A percentile compares a stretch with the other conserved stretches of the same genome.
These are phyloP conservation scores for Aquanectria penicillioides DNA, from an alignment of 2,329 filamentous ascomycete species.

Conservation along the genomic window DNA sequence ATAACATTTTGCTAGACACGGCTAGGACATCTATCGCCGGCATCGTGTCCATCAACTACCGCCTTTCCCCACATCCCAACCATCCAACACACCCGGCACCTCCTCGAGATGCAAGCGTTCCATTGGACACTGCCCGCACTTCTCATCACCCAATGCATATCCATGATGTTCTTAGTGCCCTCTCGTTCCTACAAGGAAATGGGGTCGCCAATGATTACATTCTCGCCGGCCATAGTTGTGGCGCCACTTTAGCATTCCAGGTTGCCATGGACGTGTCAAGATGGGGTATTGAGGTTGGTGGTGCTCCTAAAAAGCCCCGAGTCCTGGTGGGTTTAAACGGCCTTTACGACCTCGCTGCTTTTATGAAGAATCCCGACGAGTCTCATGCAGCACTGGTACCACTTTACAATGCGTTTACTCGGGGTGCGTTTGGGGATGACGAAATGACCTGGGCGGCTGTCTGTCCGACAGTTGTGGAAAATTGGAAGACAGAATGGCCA, in stretches of 20 bases:
- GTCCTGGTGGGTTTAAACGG: neutral
- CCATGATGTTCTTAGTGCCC: neutral
- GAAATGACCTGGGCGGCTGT: neutral
- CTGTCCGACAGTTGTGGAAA: neutral
- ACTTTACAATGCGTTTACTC: neutral
- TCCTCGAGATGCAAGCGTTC: neutral
- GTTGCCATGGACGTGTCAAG: neutral
- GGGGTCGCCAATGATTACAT: neutral
- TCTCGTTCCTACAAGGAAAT: neutral
- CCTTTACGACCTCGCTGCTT: neutral
- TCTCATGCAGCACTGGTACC: neutral
- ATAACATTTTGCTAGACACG: neutral
- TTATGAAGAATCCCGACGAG: neutral
- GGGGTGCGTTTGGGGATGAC: neutral
- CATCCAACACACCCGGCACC: slow-evolving; percentile 41
- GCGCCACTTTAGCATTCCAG: slow-evolving; percentile 7
- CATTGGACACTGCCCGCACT: neutral
- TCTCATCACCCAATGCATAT: neutral
- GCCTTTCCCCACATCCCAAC: slow-evolving; percentile 59
- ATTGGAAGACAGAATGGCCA: neutral
- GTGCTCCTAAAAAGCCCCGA: neutral
- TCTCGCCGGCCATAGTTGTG: slow-evolving; percentile 1
- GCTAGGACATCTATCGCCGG: slow-evolving; percentile 4
- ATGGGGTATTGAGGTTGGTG: neutral
- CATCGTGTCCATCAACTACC: slow-evolving; percentile 60